A percentile compares a stretch with the other conserved stretches of the same genome.
Conservation (phyloP, 441 rosid genomes). For the Hura crepitans region DNA sequence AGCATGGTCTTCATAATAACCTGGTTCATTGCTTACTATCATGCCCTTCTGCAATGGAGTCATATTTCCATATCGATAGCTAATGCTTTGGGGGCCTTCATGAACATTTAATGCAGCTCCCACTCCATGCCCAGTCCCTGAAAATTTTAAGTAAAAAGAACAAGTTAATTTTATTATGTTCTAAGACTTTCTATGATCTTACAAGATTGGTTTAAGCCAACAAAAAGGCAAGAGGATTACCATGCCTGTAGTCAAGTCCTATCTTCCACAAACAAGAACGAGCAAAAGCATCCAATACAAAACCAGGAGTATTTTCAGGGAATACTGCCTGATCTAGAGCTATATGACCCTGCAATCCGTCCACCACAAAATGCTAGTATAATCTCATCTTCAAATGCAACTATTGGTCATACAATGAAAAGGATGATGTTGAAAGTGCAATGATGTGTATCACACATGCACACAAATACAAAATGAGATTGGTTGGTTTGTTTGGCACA, state of each 20-base stretch:
- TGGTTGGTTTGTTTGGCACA: neutral
- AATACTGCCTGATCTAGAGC: conserved; percentile 92
- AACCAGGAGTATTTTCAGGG: conserved; percentile 91
- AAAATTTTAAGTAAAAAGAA: conserved; percentile 23
- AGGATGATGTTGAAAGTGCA: neutral
- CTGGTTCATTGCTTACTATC: conserved; percentile 98
- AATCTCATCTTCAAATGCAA: neutral
- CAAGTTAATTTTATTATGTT: conserved; percentile 7
- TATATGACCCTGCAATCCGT: conserved; percentile 79
- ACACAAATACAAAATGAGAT: neutral
- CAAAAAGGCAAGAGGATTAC: conserved; percentile 38
- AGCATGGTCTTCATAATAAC: conserved; percentile 95
- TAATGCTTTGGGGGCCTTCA: conserved; percentile 98
- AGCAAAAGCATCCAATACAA: conserved; percentile 88
- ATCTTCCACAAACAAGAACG: conserved; percentile 91
- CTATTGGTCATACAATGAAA: neutral
- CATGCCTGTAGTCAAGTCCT: conserved; percentile 98
- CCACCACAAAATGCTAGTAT: conserved; percentile 3
- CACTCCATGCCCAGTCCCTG: conserved; percentile 97
- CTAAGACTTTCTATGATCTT: neutral
- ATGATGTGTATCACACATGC: neutral
- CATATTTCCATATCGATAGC: conserved; percentile 80
- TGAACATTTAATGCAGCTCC: conserved; percentile 97
- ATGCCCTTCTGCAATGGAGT: conserved; percentile 80
- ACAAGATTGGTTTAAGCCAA: conserved; percentile 12